Evolutionary conservation across 306 rosid genomes (phyloP), one percentile per base, ranked within the genome.

Genomic region (Carpinus viminea): DNA sequence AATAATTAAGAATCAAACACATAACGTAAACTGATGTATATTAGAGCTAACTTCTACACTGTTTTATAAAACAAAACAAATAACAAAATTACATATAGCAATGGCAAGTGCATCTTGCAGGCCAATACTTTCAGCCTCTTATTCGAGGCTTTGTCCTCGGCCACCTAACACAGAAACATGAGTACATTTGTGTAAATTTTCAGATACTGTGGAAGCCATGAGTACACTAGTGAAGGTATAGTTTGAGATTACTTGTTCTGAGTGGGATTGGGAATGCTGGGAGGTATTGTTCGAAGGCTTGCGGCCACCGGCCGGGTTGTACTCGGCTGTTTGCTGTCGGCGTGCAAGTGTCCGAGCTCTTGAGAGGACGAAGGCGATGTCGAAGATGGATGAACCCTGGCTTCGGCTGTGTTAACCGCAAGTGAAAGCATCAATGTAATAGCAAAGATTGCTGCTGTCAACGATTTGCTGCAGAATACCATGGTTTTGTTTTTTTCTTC

Each of bases 241-340:
- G 28, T 11, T 48, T 41, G 76, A 68, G 41, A 41, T 88, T 90
- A 93, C 98, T 84, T 90, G 91, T 93, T 93, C 78, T 89, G 97
- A 2, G 93, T 89, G 55, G 98, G 97, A 83, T 91, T 93, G 17
- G 98, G 91, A 75, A 79, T 80, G 84, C 92, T 91, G 20, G 93
- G 91, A 79, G 98, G 97, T 21, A 91, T 91, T 20, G 75, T 72
- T 75, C 89, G 83, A 56, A 93, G 92, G 81, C 91, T 93, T 12
- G 87, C 86, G 17, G 85, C 86, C 16, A 82, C 78, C 26, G 80
- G 72, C 61, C 69, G 61, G 51, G 62, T 38, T 70, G 92, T 78
- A 61, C 74, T 81, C 17, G 74, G 21, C 45, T 65, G 84, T 78
- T 82, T 55, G 72, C 12, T 50, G 3, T 74, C 28, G 4, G 71